Evolutionary conservation across 2,329 filamentous ascomycete species (phyloP).

Genomic region (Penicillium italicum): DNA sequence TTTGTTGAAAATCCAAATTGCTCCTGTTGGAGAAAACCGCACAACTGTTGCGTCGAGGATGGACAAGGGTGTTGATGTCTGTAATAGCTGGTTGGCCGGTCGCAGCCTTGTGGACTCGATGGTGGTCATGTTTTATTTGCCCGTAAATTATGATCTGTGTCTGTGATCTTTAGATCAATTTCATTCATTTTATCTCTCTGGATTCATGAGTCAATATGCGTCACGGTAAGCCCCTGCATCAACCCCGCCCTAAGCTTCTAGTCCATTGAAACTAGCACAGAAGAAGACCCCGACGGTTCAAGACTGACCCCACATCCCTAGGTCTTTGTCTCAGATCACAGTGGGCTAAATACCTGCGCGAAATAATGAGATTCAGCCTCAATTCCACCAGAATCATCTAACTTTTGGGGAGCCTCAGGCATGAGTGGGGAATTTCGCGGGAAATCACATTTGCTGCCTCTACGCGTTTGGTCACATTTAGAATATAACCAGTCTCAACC

Average conservation of each 20-base stretch:
- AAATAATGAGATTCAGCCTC: too few species aligned
- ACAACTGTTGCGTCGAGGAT: slow-evolving; percentile 14
- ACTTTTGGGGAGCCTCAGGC: background rate
- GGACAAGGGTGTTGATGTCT: slow-evolving; percentile 6
- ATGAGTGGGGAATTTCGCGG: background rate
- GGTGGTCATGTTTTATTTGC: background rate
- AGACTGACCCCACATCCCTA: too few species aligned
- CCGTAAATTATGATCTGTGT: background rate
- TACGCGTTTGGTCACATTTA: too few species aligned
- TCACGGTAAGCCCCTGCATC: background rate
- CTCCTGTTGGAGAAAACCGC: slow-evolving; percentile 10
- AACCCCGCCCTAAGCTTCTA: background rate
- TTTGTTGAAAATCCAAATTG: slow-evolving; percentile 5
- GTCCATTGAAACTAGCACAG: background rate
- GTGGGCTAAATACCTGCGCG: too few species aligned
- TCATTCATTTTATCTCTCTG: background rate
- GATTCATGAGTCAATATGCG: background rate
- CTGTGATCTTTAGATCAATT: background rate
- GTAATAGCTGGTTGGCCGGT: background rate
- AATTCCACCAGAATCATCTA: too few species aligned
- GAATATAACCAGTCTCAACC: too few species aligned
- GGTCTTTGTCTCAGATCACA: background rate
- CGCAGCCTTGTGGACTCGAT: slow-evolving; percentile 1
- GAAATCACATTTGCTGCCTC: too few species aligned
- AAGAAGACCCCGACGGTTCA: background rate